Base-by-base conservation (phyloP, 169 alveolate species). In the Plasmodium inui region DNA sequence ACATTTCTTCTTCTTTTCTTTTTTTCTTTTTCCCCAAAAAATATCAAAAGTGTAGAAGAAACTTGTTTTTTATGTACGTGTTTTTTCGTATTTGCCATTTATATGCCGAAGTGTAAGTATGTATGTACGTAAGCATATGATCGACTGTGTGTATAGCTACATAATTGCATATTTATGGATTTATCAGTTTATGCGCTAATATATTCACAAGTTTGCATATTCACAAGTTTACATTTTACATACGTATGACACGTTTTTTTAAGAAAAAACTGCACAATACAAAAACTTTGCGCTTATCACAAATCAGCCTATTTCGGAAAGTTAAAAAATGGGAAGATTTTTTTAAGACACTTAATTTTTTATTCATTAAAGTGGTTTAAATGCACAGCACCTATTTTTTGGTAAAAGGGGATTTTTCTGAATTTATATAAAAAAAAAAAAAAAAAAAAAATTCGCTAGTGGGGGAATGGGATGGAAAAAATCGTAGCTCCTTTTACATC, bases 141-240 rank as follows among this genome's bases (percentile, higher is more conserved):
- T 1, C 57, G 34, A 32, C 14, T 22, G 57, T 44, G 32, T 6
- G 26, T 79, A 79, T 37, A 79, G n/a, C 39, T 79, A 8, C 34
- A 79, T 14, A 79, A 37, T 37, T 79, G 55, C 84, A 41, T 14
- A 79, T 79, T 22, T 41, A 30, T 79, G 70, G 34, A 37, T 22
- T 37, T 44, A 79, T 79, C 10, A 41, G 55, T 79, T 39, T 79
- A 79, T 79, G 57, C 34, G 76, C n/a, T 67, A 26, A 67, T 67
- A 67, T 67, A 67, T 26, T 67, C 37, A 67, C 71, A 22, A 3
- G 71, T 55, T 55, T 55, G 26, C 26, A 55, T 55, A 55, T 17
- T 55, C 26, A 55, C 39, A 28, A 67, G 76, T 67, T 26, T 22
- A 67, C 37, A 67, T 26, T 19, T 67, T 67, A 50, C 61, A 12